These are phyloP conservation scores for Abrus precatorius DNA, from an alignment of 306 rosid genomes.

Conservation along the genomic window DNA sequence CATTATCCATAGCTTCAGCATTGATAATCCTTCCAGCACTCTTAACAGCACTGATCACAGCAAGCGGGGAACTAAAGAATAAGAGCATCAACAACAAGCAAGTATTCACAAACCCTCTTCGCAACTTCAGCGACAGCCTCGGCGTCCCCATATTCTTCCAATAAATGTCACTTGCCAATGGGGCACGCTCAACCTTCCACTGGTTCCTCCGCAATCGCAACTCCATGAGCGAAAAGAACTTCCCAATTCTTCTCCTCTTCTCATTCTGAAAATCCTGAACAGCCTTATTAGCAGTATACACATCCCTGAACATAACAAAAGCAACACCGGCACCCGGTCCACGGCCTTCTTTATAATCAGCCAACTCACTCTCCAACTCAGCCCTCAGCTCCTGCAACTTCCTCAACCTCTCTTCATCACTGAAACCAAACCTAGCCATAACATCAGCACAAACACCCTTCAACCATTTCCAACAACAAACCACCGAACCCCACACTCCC, in stretches of 20 bases:
- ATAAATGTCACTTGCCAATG: constrained; percentile 89
- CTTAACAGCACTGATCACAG: constrained; percentile 80
- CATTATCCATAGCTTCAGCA: constrained; percentile 96
- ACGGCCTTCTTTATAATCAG: constrained; percentile 82
- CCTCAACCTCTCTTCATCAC: constrained; percentile 80
- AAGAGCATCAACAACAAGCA: constrained; percentile 84
- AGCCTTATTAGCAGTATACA: constrained; percentile 90
- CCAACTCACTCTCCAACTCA: constrained; percentile 83
- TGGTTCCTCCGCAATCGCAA: constrained; percentile 84
- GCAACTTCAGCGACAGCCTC: constrained; percentile 67
- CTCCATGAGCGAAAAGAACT: constrained; percentile 86
- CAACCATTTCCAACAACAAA: constrained; percentile 54
- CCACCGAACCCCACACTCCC: constrained; percentile 54
- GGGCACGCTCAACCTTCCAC: constrained; percentile 99
- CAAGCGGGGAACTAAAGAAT: constrained; percentile 97
- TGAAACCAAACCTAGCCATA: constrained; percentile 68
- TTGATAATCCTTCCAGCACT: constrained; percentile 90
- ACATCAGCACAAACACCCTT: constrained; percentile 54
- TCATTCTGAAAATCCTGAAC: constrained; percentile 94
- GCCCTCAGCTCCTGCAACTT: constrained; percentile 85
- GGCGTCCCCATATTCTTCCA: constrained; percentile 96
- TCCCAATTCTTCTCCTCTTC: constrained; percentile 80
- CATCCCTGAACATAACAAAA: constrained; percentile 92
- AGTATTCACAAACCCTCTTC: constrained; percentile 81
- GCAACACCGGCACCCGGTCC: constrained; percentile 93